phyloP scores from a whole-genome alignment of 345 rosid genomes.

The Corymbia maculata region DNA sequence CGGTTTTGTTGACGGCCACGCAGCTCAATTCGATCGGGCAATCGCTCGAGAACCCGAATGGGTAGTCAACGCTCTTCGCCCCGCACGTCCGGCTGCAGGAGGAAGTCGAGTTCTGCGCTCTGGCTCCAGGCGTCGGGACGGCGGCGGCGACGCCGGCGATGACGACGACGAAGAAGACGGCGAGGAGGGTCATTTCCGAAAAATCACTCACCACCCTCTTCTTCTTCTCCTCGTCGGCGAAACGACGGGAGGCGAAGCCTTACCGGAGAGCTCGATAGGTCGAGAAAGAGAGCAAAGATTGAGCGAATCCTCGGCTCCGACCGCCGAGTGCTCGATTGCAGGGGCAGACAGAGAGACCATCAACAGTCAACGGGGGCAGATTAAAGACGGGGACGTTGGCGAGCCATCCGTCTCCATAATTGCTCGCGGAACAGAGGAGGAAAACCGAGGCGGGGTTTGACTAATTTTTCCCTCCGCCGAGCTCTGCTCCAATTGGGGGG shows the following conservation, averaged over 20 bases:
- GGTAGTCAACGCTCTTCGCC: conserved; percentile 23
- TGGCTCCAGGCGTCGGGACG: not conserved
- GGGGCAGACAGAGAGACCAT: not conserved
- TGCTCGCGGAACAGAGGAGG: conserved; percentile 6
- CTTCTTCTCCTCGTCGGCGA: not conserved
- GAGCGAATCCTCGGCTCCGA: not conserved
- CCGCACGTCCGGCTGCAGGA: conserved; percentile 29
- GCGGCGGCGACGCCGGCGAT: not conserved
- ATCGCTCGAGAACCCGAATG: conserved; percentile 61
- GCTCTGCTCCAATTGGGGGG: not conserved
- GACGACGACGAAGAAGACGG: not conserved
- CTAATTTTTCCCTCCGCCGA: not conserved
- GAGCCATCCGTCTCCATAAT: conserved; percentile 27
- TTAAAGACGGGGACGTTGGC: conserved; percentile 20
- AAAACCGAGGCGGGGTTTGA: not conserved
- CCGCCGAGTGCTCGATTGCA: not conserved
- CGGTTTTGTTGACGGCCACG: not conserved
- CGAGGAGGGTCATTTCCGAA: not conserved
- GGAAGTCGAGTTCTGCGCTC: not conserved
- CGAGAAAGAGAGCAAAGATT: not conserved
- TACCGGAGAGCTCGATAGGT: not conserved
- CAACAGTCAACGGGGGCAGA: not conserved
- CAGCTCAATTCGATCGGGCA: conserved; percentile 47
- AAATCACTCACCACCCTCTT: not conserved
- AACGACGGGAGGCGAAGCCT: too few relatives aligned